Evolutionary conservation across 345 rosid species (phyloP).

Genomic region (Psidium friedrichsthalianum): DNA sequence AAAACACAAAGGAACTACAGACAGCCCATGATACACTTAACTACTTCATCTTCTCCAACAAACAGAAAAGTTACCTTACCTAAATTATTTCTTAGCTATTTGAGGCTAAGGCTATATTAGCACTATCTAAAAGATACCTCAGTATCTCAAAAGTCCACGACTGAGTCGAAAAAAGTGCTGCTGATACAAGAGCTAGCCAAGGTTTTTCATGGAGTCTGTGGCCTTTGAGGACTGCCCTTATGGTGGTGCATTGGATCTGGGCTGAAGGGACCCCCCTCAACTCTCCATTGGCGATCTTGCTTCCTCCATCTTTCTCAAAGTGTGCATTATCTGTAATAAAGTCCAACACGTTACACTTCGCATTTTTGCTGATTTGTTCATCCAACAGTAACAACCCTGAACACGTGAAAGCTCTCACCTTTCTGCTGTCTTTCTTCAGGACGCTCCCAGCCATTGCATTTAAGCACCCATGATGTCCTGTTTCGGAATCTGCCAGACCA

Average conservation of each 20-base stretch:
- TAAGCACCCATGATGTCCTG: background rate
- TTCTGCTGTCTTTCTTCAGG: background rate
- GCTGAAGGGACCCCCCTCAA: constrained; percentile 60
- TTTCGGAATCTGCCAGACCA: background rate
- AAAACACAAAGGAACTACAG: background rate
- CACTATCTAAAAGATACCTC: background rate
- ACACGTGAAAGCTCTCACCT: background rate
- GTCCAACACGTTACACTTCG: background rate
- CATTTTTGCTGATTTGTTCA: background rate
- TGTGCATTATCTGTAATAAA: background rate
- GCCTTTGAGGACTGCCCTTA: constrained; percentile 52
- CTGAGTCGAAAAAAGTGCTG: background rate
- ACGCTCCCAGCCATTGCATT: constrained; percentile 14
- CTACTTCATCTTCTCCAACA: background rate
- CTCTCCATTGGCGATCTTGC: constrained; percentile 13
- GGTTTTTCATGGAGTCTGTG: constrained; percentile 18
- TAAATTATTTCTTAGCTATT: background rate
- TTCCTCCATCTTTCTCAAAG: background rate
- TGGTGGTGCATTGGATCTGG: constrained; percentile 87
- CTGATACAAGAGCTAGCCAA: background rate
- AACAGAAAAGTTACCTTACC: background rate
- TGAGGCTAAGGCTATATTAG: background rate
- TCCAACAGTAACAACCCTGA: background rate
- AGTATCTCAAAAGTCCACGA: background rate
- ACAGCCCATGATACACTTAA: background rate